A percentile compares a stretch with the other conserved stretches of the same genome.
These are phyloP conservation scores for Eucalyptus curtisii DNA, from an alignment of 345 rosid species.

Conservation along the genomic window DNA sequence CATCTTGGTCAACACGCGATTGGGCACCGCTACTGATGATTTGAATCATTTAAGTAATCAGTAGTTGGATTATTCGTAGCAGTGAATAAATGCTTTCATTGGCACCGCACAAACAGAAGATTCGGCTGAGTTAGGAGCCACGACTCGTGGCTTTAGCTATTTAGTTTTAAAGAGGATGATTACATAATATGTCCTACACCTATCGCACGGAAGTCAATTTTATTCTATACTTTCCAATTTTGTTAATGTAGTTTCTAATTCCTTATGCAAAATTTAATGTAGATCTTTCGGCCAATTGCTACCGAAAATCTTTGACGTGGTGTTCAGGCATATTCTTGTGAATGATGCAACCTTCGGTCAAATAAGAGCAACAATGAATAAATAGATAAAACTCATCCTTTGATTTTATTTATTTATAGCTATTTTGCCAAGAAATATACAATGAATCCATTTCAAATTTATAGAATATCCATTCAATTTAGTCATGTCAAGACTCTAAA, in stretches of 20 bases:
- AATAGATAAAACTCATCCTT: not conserved
- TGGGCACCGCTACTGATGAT: not conserved
- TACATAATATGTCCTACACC: not conserved
- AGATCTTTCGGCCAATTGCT: not conserved
- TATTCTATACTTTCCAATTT: not conserved
- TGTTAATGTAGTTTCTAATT: not conserved
- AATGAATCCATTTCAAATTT: not conserved
- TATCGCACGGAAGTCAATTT: accelerated
- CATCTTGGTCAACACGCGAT: not conserved
- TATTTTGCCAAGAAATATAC: not conserved
- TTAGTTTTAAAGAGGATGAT: not conserved
- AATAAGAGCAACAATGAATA: not conserved
- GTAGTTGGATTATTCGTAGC: not conserved
- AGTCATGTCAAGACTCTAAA: not conserved
- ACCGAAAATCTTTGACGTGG: not conserved
- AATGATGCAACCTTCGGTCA: accelerated
- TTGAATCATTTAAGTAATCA: not conserved
- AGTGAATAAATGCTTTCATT: not conserved
- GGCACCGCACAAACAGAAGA: not conserved
- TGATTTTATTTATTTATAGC: not conserved
- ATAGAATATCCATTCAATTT: not conserved
- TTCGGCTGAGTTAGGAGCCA: not conserved
- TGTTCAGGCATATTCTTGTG: not conserved
- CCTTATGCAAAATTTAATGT: not conserved
- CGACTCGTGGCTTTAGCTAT: not conserved